Evolutionary conservation across 2,329 filamentous ascomycete genomes (phyloP).

Genomic region (Epicoccum nigrum): DNA sequence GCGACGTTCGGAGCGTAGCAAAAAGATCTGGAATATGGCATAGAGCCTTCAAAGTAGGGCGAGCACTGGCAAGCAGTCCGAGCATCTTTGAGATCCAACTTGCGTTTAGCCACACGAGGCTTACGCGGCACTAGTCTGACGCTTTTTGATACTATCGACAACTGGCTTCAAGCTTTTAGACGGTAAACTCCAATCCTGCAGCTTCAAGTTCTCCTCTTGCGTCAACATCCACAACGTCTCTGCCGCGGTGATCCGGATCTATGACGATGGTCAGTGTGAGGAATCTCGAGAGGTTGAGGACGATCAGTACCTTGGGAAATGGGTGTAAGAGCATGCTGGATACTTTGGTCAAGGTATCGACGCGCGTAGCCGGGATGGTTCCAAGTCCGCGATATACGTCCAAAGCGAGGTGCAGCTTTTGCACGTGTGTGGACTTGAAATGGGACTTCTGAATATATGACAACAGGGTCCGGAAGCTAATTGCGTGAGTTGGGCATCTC

Average conservation of each 20-base stretch:
- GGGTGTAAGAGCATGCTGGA: conserved; percentile 78
- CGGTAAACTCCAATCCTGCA: conserved; percentile 45
- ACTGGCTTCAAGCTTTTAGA: conserved; percentile 40
- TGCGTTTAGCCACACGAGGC: background rate
- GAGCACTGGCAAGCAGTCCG: too few species aligned
- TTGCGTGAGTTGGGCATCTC: background rate
- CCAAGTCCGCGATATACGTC: conserved; percentile 78
- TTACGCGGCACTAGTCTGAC: conserved; percentile 1
- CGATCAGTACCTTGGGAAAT: conserved; percentile 69
- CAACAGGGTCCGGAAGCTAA: conserved; percentile 66
- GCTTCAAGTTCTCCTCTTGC: conserved; percentile 42
- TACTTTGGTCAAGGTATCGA: conserved; percentile 70
- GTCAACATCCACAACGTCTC: conserved; percentile 51
- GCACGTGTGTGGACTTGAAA: conserved; percentile 81
- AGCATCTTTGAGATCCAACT: background rate
- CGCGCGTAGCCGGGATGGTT: conserved; percentile 55
- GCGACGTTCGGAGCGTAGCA: background rate
- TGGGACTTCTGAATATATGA: conserved; percentile 76
- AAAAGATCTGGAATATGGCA: background rate
- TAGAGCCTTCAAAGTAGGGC: too few species aligned
- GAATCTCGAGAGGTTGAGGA: background rate
- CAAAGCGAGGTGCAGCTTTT: conserved; percentile 79
- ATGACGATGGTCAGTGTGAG: background rate
- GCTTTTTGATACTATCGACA: conserved; percentile 35
- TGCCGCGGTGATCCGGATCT: conserved; percentile 48